Percentiles rank a stretch among this genome's conserved stretches.
Evolutionary conservation across 2,329 filamentous ascomycete genomes (phyloP).

Genomic region (Rugonectria rugulosa): DNA sequence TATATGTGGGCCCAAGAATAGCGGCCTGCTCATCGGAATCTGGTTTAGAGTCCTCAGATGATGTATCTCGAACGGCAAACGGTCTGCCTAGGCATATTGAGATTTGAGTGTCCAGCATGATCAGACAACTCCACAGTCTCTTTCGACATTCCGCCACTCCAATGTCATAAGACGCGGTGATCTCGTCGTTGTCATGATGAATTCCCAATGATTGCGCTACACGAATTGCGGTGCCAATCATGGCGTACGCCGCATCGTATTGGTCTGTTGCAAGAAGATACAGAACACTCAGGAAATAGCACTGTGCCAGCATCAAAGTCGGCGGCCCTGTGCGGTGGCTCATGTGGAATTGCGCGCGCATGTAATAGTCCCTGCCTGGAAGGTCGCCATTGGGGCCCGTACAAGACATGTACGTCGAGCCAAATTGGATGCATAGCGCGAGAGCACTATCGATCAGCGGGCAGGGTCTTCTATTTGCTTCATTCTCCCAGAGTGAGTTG

Average conservation of each 20-base stretch:
- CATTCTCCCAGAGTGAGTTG: constrained; percentile 29
- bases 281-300: constrained; percentile 52
- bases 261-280: constrained; percentile 46
- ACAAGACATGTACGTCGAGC: constrained; percentile 37
- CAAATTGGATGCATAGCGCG: constrained; percentile 60
- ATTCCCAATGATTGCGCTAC: constrained; percentile 31
- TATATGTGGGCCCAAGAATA: constrained; percentile 27
- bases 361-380: constrained; percentile 51
- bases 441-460: constrained; percentile 61
- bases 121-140: constrained; percentile 32
- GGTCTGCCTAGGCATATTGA: constrained; percentile 30
- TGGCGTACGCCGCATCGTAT: constrained; percentile 28
- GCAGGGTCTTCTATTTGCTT: constrained; percentile 48
- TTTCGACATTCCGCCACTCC: neutral
- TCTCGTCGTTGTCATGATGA: constrained; percentile 4
- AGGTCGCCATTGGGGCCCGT: constrained; percentile 47
- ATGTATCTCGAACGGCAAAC: constrained; percentile 14
- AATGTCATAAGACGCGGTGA: neutral
- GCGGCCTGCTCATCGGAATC: constrained; percentile 24
- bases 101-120: constrained; percentile 28
- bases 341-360: constrained; percentile 53
- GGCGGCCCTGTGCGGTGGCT: constrained; percentile 52
- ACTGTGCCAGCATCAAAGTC: constrained; percentile 54
- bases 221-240: constrained; percentile 27
- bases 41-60: neutral